Conservation (phyloP, 192 early-diverging fungal genomes). For the Ambispora gerdemannii region DNA sequence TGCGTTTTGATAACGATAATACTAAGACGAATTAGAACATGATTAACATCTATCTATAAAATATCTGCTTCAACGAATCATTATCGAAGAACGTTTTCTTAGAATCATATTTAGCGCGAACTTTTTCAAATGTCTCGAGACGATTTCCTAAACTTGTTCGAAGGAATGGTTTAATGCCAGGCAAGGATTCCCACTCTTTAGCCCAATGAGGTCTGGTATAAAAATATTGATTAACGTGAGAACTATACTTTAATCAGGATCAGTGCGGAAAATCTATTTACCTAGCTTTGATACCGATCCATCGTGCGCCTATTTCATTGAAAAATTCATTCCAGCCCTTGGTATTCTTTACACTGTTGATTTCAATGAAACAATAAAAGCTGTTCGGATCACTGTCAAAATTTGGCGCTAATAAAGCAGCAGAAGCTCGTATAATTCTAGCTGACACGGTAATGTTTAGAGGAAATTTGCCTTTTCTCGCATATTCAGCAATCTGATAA, state of each 20-base stretch:
- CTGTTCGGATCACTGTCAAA: too few species aligned
- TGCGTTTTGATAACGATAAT: too few species aligned
- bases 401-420: slow-evolving; percentile 27
- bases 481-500: not conserved
- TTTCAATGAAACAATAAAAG: too few species aligned
- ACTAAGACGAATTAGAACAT: too few species aligned
- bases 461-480: not conserved
- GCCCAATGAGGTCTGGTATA: slow-evolving; percentile 35
- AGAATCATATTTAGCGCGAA: slow-evolving; percentile 39
- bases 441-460: slow-evolving; percentile 2
- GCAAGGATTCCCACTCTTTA: slow-evolving; percentile 33
- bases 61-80: slow-evolving; percentile 1
- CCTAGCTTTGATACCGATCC: slow-evolving; percentile 32
- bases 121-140: slow-evolving; percentile 27
- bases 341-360: too few species aligned
- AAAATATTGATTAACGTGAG: too few species aligned
- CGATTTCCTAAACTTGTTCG: slow-evolving; percentile 26
- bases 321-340: too few species aligned
- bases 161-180: slow-evolving; percentile 5
- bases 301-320: slow-evolving; percentile 10
- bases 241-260: too few species aligned
- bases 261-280: too few species aligned
- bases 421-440: slow-evolving; percentile 35
- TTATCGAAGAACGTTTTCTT: slow-evolving; percentile 37
- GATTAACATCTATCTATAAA: too few species aligned